Conservation (phyloP, 2,329 filamentous ascomycete species). For the Periconia digitata region DNA sequence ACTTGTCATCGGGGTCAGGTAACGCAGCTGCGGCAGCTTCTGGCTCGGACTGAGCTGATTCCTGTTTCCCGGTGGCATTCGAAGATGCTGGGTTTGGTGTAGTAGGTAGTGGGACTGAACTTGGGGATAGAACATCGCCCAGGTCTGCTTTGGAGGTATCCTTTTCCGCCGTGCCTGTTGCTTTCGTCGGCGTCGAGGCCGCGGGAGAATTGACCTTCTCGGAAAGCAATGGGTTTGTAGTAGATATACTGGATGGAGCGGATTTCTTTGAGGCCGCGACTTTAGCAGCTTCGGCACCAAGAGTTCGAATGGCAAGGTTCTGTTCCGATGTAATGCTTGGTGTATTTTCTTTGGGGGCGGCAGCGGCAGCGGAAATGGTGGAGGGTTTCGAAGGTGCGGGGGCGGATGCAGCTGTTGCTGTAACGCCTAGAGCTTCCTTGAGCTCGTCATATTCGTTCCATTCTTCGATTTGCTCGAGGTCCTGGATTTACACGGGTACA, state of each 20-base stretch:
- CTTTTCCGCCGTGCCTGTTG: conserved; percentile 14
- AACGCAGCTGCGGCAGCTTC: conserved; percentile 30
- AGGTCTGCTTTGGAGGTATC: conserved; percentile 20
- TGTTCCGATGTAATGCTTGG: conserved; percentile 28
- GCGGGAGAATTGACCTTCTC: conserved; percentile 35
- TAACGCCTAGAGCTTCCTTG: conserved; percentile 73
- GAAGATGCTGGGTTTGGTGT: conserved; percentile 12
- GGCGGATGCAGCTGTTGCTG: conserved; percentile 32
- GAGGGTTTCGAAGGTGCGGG: conserved; percentile 28
- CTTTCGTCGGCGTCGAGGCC: conserved; percentile 30
- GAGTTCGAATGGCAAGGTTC: conserved; percentile 39
- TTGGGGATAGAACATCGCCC: conserved; percentile 21
- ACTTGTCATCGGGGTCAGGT: conserved; percentile 1
- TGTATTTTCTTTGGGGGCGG: conserved; percentile 27
- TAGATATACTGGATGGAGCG: conserved; percentile 33
- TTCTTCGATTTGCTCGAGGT: conserved; percentile 91
- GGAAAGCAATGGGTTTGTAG: conserved; percentile 37
- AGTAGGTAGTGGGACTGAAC: conserved; percentile 19
- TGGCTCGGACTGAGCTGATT: neutral
- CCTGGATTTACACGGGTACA: conserved; percentile 54
- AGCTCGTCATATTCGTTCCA: conserved; percentile 99
- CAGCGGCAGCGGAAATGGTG: conserved; percentile 6
- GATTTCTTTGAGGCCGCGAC: conserved; percentile 40
- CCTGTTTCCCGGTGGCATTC: conserved; percentile 1
- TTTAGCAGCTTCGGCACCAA: conserved; percentile 41